Evolutionary conservation across 352 stramenopile species (phyloP), one percentile per base, ranked within the genome.

Genomic region (Elongisporangium anandrum): DNA sequence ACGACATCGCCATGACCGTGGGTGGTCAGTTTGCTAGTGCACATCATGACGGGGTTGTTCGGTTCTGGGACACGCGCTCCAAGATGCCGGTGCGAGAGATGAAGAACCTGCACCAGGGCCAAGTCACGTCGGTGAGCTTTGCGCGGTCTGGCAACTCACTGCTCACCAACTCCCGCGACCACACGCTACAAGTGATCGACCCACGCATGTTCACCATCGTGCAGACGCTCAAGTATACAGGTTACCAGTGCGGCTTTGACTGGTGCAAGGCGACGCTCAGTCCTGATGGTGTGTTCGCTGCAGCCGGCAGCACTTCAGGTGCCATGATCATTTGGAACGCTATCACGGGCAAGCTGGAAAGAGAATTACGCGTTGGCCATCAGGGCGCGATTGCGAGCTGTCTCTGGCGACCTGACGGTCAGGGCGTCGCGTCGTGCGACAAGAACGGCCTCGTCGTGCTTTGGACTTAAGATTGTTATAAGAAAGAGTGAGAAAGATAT

Each of bases 381-480:
- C 78, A 90, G 49, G 81, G 82, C 22, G 85, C 81, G 8, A 71
- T 94, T 15, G 85, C 84, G 16, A 86, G 80, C 61, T 94, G 85
- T 58, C 73, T 91, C 22, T 92, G 81, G 85, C 81, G 79, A 48
- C 80, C 82, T 0, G 71, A 92, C 50, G 80, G 82, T 50, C 61
- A 81, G 22, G 70, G 73, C 49, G 66, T 88, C 5, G 81, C 86
- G 6, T 91, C 81, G 8, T 92, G 83, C 57, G 79, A 92, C 61
- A 94, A 94, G 72, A 94, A 93, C 65, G 81, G 85, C 50, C 79
- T 81, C 34, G 63, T 95, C 16, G 77, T 90, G 55, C 68, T 95
- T 24, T 95, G 82, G 84, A 77, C 88, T n/a, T n/a, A n/a, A n/a
- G n/a, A n/a, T n/a, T n/a, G n/a, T n/a, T n/a, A n/a, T n/a, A n/a